Evolutionary conservation across 106 monocot genomes (phyloP), one percentile per base, ranked within the genome.

Genomic region (Xerophyta viscosa): DNA sequence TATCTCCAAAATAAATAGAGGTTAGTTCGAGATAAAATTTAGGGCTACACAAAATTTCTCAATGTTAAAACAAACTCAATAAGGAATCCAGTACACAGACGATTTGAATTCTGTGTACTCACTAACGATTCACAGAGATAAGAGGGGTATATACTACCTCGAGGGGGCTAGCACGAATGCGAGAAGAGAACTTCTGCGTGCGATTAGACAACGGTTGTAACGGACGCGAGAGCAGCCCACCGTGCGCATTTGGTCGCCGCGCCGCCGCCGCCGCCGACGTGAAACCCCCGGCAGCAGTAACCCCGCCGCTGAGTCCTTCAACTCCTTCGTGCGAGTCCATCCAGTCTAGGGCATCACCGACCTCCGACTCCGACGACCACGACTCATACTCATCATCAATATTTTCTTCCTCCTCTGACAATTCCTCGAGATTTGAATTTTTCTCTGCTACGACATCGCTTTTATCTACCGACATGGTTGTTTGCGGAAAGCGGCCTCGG

Each of bases 151-250:
- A n/a, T n/a, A n/a, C n/a, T 52, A 98, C 96, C 96, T 98, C 96
- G 29, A 90, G 58, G 25, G 96, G 96, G n/a, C 50, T 50, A 20
- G 96, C 73, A 6, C 71, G 66, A 39, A 98, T 63, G 49, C 79
- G 89, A 24, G 85, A 66, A 31, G 82, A 29, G 41, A 66, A 60
- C 58, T 82, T 89, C 74, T 98, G 96, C 57, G 54, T 82, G 20
- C 81, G 89, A 46, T 98, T 98, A 10, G 96, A 76, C 15, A 79
- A 64, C 13, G 96, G 89, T 62, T 98, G 96, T 19, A 98, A 57
- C 0, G 89, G 79, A 0, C 96, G 81, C 12, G 96, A 98, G 8
- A 86, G 71, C 46, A 98, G 70, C 0, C 96, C 96, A 3, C 96
- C 96, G 28, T 90, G 89, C 15, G 96, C 96, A 20, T 98, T 98